Base-by-base conservation (phyloP, 2,329 filamentous ascomycete species). In the Cyanodermella asteris region DNA sequence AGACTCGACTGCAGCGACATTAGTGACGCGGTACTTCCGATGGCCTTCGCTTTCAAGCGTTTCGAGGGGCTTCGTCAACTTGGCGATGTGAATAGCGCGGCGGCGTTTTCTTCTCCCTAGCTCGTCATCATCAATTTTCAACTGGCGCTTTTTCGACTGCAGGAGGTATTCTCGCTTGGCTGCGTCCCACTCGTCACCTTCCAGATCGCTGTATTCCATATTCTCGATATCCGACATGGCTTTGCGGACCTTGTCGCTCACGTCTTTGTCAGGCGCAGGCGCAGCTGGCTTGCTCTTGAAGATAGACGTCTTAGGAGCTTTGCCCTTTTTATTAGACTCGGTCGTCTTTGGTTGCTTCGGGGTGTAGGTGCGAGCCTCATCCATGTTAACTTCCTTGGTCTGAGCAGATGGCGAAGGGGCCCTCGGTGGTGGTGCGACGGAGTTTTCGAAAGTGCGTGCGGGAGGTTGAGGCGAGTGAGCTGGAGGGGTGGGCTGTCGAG, bases 1-100 rank as follows among this genome's bases (percentile, higher is more conserved):
- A 26, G 75, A 66, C 31, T 84, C 64, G 2, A 87, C 84, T 20
- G 75, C 71, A 11, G 76, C 66, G 42, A 81, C 82, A 44, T 87
- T 71, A 22, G 71, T 56, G 9, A 74, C 61, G 30, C 77, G 67
- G 45, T 77, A 93, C 16, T 77, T 69, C 26, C 72, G 61, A 39
- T 75, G 75, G 19, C 78, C 78, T 11, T 66, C 59, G 25, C 69
- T 61, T 24, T 72, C 67, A 39, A 84, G 75, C 21, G 57, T 57
- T 27, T 59, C 57, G 25, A 93, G 64, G 11, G 28, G 26, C 11
- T 18, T 13, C 8, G 3, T 7, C 14, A 12, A 15, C 20, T 6
- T 20, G 18, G 16, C 18, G 10, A 20, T 5, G 7, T 7, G 13
- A 13, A 19, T 24, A 36, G 30, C 38, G 16, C 27, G 23, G 21